Percentiles rank a stretch among this genome's conserved stretches.
Conservation (phyloP, 139 green algal species). For the Deuterostichococcus epilithicus region DNA sequence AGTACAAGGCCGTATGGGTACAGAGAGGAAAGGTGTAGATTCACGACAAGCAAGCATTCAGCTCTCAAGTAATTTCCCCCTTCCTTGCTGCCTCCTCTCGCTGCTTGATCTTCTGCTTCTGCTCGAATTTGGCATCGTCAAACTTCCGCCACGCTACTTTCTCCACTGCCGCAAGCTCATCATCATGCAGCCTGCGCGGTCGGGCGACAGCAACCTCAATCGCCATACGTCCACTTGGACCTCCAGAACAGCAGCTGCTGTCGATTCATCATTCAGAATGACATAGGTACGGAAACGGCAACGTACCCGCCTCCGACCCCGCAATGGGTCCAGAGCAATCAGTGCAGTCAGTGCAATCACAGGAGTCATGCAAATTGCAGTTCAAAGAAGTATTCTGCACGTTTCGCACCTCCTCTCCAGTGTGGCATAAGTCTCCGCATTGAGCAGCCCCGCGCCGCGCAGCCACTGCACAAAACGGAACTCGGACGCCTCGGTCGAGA, state of each 20-base stretch:
- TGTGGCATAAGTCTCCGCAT: neutral
- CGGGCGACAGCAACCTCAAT: no score
- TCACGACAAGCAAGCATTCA: no score
- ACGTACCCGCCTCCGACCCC: no score
- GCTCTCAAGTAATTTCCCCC: no score
- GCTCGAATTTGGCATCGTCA: neutral
- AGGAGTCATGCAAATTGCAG: neutral
- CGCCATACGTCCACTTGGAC: no score
- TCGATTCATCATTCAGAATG: no score
- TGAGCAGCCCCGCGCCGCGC: neutral
- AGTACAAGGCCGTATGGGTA: no score
- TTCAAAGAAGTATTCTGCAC: no score
- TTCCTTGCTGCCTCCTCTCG: neutral
- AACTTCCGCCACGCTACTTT: neutral
- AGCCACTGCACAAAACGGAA: neutral
- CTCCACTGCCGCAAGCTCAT: neutral
- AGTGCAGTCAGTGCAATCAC: neutral
- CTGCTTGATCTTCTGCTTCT: neutral
- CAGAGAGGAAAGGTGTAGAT: no score
- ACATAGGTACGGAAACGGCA: no score
- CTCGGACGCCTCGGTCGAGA: neutral
- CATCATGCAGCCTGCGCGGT: neutral
- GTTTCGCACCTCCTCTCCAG: neutral
- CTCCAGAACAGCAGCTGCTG: no score
- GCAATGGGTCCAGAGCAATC: no score